Percentiles rank a stretch among this genome's conserved stretches.
Evolutionary conservation across 352 stramenopile genomes (phyloP).

Genomic region (Globisporangium megalacanthum): DNA sequence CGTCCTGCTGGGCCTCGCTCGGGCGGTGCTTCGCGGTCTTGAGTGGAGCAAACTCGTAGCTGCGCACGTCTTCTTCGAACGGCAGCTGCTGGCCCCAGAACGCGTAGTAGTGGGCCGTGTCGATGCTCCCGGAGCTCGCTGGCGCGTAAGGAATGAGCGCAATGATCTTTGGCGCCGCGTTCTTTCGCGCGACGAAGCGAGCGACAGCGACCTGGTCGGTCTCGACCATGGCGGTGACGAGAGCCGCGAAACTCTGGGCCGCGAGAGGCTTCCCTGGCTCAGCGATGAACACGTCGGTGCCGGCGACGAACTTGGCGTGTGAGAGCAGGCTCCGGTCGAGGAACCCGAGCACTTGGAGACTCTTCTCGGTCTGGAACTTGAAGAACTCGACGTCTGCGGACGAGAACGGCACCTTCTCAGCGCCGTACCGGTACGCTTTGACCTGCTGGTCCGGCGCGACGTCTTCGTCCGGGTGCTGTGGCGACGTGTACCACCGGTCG

Average conservation of each 20-base stretch:
- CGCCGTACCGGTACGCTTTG: slow-evolving; percentile 77
- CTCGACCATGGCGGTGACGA: slow-evolving; percentile 62
- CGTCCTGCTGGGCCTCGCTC: slow-evolving; percentile 44
- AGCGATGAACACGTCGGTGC: slow-evolving; percentile 71
- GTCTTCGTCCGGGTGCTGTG: slow-evolving; percentile 67
- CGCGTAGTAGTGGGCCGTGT: slow-evolving; percentile 50
- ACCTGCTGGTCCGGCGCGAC: slow-evolving; percentile 62
- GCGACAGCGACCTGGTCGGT: slow-evolving; percentile 61
- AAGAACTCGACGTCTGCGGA: slow-evolving; percentile 75
- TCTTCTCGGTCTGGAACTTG: slow-evolving; percentile 79
- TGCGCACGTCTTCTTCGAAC: slow-evolving; percentile 75
- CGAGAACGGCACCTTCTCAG: slow-evolving; percentile 77
- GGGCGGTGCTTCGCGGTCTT: slow-evolving; percentile 45
- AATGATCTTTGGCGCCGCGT: slow-evolving; percentile 72
- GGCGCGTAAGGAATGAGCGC: slow-evolving; percentile 57
- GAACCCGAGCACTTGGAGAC: slow-evolving; percentile 72
- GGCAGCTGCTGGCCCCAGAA: slow-evolving; percentile 73
- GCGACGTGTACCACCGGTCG: slow-evolving; percentile 63
- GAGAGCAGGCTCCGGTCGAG: slow-evolving; percentile 42
- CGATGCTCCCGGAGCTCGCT: neutral
- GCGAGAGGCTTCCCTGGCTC: slow-evolving; percentile 65
- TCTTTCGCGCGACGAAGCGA: slow-evolving; percentile 75
- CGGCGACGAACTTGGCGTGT: slow-evolving; percentile 49
- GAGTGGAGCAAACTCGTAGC: slow-evolving; percentile 72
- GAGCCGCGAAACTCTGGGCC: slow-evolving; percentile 47